phyloP scores from a whole-genome alignment of 805 yeast species.

The Starmerella kuoi region DNA sequence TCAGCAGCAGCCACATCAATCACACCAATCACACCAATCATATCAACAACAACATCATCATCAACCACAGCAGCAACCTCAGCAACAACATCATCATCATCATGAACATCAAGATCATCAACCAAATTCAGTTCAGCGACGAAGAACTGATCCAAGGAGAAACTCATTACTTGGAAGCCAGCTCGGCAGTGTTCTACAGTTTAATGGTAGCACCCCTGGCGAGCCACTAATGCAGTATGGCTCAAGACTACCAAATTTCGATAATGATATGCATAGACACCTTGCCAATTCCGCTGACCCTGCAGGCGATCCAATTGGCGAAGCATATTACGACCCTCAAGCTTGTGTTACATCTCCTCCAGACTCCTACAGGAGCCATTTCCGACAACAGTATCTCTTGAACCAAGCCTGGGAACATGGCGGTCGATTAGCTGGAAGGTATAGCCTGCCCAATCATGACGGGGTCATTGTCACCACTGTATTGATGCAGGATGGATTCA shows the following conservation, averaged over 20 bases:
- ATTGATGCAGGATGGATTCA: slow-evolving; percentile 29
- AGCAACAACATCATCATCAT: not conserved
- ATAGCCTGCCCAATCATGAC: slow-evolving; percentile 26
- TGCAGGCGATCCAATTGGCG: slow-evolving; percentile 13
- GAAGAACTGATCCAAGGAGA: slow-evolving; percentile 4
- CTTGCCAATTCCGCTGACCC: slow-evolving; percentile 3
- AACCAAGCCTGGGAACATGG: slow-evolving; percentile 33
- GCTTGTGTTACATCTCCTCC: slow-evolving; percentile 27
- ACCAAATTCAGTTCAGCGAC: not conserved
- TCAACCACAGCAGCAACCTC: not conserved
- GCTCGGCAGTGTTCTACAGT: not conserved
- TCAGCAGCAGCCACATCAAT: not conserved
- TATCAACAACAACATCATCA: not conserved
- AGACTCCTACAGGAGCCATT: slow-evolving; percentile 30
- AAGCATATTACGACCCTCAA: slow-evolving; percentile 28
- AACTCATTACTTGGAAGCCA: slow-evolving; percentile 4
- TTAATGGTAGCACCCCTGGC: not conserved
- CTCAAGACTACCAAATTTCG: slow-evolving; percentile 11
- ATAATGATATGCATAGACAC: not conserved
- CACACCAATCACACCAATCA: slow-evolving; percentile 1
- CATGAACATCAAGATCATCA: not conserved
- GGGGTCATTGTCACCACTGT: slow-evolving; percentile 33
- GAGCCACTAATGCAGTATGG: slow-evolving; percentile 12
- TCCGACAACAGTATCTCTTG: slow-evolving; percentile 32
- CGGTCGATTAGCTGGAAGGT: slow-evolving; percentile 33